Evolutionary conservation across 495 filamentous ascomycete genomes (phyloP), one percentile per base, ranked within the genome.

Genomic region (Penicillium alfredii): DNA sequence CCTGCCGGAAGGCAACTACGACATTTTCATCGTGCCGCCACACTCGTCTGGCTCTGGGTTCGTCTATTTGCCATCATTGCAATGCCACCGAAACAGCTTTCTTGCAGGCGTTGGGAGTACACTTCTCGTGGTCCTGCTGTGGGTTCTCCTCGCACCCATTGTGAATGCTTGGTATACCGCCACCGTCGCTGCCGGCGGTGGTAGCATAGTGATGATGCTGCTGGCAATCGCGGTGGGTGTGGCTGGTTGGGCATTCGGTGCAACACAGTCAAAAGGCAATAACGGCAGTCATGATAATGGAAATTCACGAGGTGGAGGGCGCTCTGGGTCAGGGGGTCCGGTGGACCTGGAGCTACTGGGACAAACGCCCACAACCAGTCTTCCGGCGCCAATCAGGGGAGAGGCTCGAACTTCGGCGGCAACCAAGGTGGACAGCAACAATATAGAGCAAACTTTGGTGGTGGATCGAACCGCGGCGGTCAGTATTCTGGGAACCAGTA

Each of bases 11-110:
- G 86, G 88, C 18, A 88, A 88, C 55, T 97, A 93, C 66, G 90
- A 97, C 63, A 93, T 96, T 63, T 96, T 96, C 65, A 81, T 98
- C 48, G 88, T 98, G 39, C 90, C 92, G 3, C 85, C 85, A n/a
- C 86, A 96, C 53, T 88, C 88, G 6, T 74, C 89, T 8, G 92
- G 92, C 40, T 74, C 78, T 0, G 92, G 92, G 8, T 95, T 98
- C 57, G 66, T 98, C 7, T 98, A 98, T 60, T 77, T 98, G 14
- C 92, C 92, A 0, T 95, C 86, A 0, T 58, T 98, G 18, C 74
- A 82, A 51, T 80, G 86, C 16, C 78, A 94, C 49, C 70, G 80
- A 45, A 96, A 96, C 63, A 93, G 86, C 59, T 98, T 96, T 61
- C 68, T 86, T 19, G 87, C 87, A 4, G 92, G 92, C 11, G 82